A percentile compares a stretch with the other conserved stretches of the same genome.
Evolutionary conservation across 176 grass and related monocot genomes (phyloP).

Genomic region (Poa annua): DNA sequence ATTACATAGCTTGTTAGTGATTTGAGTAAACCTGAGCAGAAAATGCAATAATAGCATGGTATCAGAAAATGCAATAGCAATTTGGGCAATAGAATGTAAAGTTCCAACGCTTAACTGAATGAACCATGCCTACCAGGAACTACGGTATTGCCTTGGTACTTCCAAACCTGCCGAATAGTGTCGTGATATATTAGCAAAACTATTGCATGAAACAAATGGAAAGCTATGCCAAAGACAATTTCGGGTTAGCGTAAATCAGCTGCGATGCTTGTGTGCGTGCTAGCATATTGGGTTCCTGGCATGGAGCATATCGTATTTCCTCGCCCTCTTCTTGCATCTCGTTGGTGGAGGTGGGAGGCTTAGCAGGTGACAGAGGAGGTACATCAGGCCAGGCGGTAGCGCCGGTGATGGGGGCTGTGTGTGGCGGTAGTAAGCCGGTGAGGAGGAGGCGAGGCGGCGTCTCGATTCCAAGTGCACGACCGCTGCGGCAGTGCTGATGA

Average conservation of each 20-base stretch:
- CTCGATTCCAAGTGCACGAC: too few relatives aligned
- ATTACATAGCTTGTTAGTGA: too few relatives aligned
- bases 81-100: too few relatives aligned
- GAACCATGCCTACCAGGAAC: background rate
- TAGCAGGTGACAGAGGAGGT: background rate
- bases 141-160: conserved; percentile 42
- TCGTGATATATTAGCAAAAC: background rate
- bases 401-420: conserved; percentile 45
- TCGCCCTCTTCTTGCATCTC: conserved; percentile 47
- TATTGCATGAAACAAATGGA: background rate
- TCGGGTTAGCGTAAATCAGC: conserved; percentile 42
- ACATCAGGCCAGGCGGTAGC: conserved; percentile 39
- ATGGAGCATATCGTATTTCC: conserved; percentile 50
- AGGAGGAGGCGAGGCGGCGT: too few relatives aligned
- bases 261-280: conserved; percentile 47
- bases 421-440: conserved; percentile 18
- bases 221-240: background rate
- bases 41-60: too few relatives aligned
- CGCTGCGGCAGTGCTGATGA: too few relatives aligned
- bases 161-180: conserved; percentile 52
- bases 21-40: too few relatives aligned
- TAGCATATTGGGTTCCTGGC: conserved; percentile 58
- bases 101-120: too few relatives aligned
- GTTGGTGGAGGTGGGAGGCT: background rate
- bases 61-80: too few relatives aligned